phyloP scores from a whole-genome alignment of 208 protist genomes.

The Wallacemonas sp. region DNA sequence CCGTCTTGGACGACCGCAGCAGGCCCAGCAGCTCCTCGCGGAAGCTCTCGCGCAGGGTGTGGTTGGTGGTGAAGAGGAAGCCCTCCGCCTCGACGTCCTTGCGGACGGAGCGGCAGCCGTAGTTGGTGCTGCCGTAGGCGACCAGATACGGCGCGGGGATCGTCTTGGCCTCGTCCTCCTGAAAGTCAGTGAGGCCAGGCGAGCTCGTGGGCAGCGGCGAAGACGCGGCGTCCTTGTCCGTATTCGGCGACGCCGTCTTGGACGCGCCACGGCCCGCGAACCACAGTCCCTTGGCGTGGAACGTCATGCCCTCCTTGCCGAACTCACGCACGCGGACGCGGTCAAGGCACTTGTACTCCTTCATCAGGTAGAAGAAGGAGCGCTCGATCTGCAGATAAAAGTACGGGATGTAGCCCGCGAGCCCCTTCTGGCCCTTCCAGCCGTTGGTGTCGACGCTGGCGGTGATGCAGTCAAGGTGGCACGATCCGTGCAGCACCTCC shows the following conservation, averaged over 20 bases:
- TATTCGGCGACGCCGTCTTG: not conserved
- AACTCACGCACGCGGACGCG: slow-evolving; percentile 74
- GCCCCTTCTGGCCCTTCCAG: slow-evolving; percentile 62
- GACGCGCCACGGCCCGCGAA: slow-evolving; percentile 24
- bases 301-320: slow-evolving; percentile 61
- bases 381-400: slow-evolving; percentile 87
- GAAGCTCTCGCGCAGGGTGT: slow-evolving; percentile 45
- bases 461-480: slow-evolving; percentile 66
- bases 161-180: slow-evolving; percentile 3
- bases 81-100: slow-evolving; percentile 83
- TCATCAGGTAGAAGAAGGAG: slow-evolving; percentile 70
- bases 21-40: slow-evolving; percentile 65
- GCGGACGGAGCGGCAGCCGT: slow-evolving; percentile 82
- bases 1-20: slow-evolving; percentile 44
- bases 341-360: slow-evolving; percentile 44
- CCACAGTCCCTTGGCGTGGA: slow-evolving; percentile 89
- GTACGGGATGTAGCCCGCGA: slow-evolving; percentile 72
- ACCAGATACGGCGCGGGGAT: slow-evolving; percentile 66
- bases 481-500: slow-evolving; percentile 32
- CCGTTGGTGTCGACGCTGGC: slow-evolving; percentile 76
- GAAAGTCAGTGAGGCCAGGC: not conserved
- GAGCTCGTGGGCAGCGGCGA: not conserved
- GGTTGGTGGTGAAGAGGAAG: slow-evolving; percentile 65
- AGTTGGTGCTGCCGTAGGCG: slow-evolving; percentile 89
- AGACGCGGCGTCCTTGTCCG: not conserved